Conservation (phyloP, 345 rosid genomes). For the Raphanus raphanistrum region DNA sequence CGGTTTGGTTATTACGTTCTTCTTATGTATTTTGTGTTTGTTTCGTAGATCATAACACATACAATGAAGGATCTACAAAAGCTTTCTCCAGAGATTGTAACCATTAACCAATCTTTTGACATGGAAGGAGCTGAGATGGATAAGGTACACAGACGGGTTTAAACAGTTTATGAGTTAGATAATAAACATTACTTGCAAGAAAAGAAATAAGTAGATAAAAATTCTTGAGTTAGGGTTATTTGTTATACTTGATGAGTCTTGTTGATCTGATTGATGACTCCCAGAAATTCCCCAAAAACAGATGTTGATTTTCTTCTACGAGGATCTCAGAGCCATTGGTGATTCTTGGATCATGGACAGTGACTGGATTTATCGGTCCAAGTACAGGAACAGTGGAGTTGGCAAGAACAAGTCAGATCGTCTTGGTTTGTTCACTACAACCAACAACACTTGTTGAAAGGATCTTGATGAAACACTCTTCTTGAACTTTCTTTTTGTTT, state of each 20-base stretch:
- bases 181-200: background rate
- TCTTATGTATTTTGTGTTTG: background rate
- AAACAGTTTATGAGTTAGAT: background rate
- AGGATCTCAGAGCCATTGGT: constrained; percentile 59
- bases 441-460: background rate
- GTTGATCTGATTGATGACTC: constrained; percentile 39
- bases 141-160: constrained; percentile 32
- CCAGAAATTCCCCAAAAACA: constrained; percentile 45
- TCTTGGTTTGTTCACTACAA: constrained; percentile 41
- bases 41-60: constrained; percentile 50
- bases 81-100: constrained; percentile 59
- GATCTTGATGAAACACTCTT: constrained; percentile 2
- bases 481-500: background rate
- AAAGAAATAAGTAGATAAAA: background rate
- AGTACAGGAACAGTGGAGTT: constrained; percentile 42
- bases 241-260: constrained; percentile 29
- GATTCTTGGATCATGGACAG: constrained; percentile 62
- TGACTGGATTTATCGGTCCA: constrained; percentile 54
- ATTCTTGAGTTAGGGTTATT: constrained; percentile 4
- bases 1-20: background rate
- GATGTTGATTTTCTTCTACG: constrained; percentile 59
- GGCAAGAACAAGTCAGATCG: constrained; percentile 50
- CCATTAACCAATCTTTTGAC: constrained; percentile 44
- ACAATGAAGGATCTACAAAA: constrained; percentile 70
- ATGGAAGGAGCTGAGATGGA: constrained; percentile 51